Percentiles rank a stretch among this genome's conserved stretches.
Evolutionary conservation across 176 grass and related monocot genomes (phyloP).

Genomic region (Oryza glaberrima): DNA sequence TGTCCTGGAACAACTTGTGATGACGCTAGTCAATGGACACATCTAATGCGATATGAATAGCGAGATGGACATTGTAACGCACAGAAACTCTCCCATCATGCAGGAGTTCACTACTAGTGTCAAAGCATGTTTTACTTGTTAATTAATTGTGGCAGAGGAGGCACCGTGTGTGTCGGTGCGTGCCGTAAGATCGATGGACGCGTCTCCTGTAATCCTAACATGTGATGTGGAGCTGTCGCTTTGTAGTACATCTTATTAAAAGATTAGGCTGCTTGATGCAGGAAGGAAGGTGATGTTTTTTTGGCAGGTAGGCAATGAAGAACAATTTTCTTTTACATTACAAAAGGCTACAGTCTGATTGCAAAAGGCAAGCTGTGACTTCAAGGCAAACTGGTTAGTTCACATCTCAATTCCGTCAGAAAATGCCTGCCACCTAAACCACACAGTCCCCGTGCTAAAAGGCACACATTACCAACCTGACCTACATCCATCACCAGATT

Average conservation of each 20-base stretch:
- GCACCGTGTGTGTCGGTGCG: neutral
- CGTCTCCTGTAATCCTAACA: neutral
- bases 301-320: constrained; percentile 1
- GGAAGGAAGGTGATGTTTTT: neutral
- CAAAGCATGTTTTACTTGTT: neutral
- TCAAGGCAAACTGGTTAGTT: constrained; percentile 56
- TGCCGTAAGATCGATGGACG: neutral
- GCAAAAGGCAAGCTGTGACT: constrained; percentile 8
- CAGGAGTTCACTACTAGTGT: neutral
- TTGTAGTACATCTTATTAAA: neutral
- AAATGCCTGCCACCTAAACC: constrained; percentile 37
- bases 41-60: neutral
- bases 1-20: neutral
- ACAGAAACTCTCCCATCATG: neutral
- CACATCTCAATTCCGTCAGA: constrained; percentile 49
- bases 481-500: constrained; percentile 18
- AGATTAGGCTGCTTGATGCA: neutral
- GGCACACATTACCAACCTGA: constrained; percentile 22
- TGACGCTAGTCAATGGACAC: neutral
- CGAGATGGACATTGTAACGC: neutral
- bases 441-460: constrained; percentile 18
- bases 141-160: neutral
- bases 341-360: neutral
- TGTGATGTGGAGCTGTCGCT: constrained; percentile 3
- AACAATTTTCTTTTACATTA: neutral